Conservation (phyloP, 371 early-diverging fungal species). For the Rhizopus stolonifer region DNA sequence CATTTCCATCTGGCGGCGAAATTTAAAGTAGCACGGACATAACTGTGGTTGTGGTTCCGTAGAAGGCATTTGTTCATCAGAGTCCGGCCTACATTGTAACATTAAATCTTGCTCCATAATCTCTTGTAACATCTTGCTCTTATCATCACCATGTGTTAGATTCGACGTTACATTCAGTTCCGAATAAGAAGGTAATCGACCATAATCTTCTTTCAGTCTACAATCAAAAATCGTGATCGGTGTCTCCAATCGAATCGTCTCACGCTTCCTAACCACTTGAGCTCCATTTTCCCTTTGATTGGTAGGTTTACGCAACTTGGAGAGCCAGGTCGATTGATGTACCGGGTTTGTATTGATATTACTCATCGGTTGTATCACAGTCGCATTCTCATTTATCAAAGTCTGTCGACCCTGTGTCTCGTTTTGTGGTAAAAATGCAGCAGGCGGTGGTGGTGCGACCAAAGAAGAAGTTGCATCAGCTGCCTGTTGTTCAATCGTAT, state of each 20-base stretch:
- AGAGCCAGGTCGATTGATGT: slow-evolving; percentile 17
- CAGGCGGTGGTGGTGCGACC: slow-evolving; percentile 14
- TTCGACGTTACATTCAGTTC: slow-evolving; percentile 30
- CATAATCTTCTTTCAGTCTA: slow-evolving; percentile 49
- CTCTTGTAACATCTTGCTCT: slow-evolving; percentile 18
- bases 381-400: slow-evolving; percentile 12
- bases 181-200: slow-evolving; percentile 43
- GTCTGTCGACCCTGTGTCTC: not conserved
- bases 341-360: slow-evolving; percentile 4
- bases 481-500: slow-evolving; percentile 16
- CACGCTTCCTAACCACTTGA: slow-evolving; percentile 18
- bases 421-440: slow-evolving; percentile 9
- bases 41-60: slow-evolving; percentile 22
- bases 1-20: slow-evolving; percentile 38
- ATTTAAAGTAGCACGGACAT: slow-evolving; percentile 44
- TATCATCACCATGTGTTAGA: slow-evolving; percentile 21
- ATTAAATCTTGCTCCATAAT: slow-evolving; percentile 25
- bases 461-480: slow-evolving; percentile 4
- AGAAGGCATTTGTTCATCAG: slow-evolving; percentile 17
- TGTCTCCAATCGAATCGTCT: slow-evolving; percentile 27
- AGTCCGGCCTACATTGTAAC: slow-evolving; percentile 25
- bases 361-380: slow-evolving; percentile 10
- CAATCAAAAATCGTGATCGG: slow-evolving; percentile 36
- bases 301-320: slow-evolving; percentile 22
- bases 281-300: slow-evolving; percentile 12